Evolutionary conservation across 139 green algal species (phyloP), one percentile per base, ranked within the genome.

Genomic region (Yamagishiella unicocca): DNA sequence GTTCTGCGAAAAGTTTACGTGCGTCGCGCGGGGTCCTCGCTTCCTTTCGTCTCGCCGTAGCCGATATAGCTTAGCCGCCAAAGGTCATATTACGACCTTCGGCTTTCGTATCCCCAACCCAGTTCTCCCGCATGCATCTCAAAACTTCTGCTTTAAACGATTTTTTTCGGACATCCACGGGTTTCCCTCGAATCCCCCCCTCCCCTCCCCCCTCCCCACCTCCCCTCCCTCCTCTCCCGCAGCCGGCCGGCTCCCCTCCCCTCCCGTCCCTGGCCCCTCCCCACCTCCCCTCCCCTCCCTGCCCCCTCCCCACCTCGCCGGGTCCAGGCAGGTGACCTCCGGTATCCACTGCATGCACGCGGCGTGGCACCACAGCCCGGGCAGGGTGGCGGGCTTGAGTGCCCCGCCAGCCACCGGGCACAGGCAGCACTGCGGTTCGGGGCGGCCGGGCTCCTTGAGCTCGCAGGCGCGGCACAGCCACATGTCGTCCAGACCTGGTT

Each of bases 401-500:
- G 95, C 96, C 33, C 97, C 97, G 25, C 96, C 96, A 33, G 87
- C 88, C 25, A 98, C 87, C 22, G 97, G 97, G 91, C 97, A 99
- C 84, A 99, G 83, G 88, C 95, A 98, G 92, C 97, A 99, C 90
- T 98, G 95, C n/a, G 96, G 94, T 33, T 73, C 55, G 22, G 84
- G 82, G 40, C 82, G 43, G 21, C 90, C 91, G 76, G 93, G 77
- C 82, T 96, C 90, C 46, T 89, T 66, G 64, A 92, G 85, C 91
- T 98, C 95, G 81, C 96, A 98, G 1, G 93, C 90, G 38, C 93
- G 92, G 92, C 97, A 99, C 25, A 98, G 92, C 96, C 96, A 99
- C 83, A 95, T 90, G 77, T 98, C 93, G 50, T 96, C 94, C 54
- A 90, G 85, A 27, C 89, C 90, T 78, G 66, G 5, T 4, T 19